Conservation (phyloP, 2,329 filamentous ascomycete species). For the Didymella pinodella region DNA sequence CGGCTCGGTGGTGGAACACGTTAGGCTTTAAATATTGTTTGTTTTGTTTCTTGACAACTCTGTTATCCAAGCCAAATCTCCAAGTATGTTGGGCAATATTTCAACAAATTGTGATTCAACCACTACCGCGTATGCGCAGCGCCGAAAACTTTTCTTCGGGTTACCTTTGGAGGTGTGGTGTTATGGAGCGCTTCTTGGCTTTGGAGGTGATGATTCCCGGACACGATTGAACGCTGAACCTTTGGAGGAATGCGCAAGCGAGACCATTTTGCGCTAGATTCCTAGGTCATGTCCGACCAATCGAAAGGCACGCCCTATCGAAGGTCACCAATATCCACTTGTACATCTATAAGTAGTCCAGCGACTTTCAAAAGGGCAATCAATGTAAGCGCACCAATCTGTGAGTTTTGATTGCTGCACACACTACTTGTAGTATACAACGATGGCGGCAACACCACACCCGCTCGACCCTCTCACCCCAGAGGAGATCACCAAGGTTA, state of each 20-base stretch:
- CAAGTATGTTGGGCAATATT: too few relatives aligned
- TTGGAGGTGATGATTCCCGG: conserved; percentile 18
- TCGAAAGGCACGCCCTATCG: background rate
- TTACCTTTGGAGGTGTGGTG: conserved; percentile 18
- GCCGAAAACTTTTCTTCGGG: background rate
- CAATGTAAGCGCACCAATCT: too few relatives aligned
- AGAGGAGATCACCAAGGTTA: conserved; percentile 15
- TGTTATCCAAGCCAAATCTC: too few relatives aligned
- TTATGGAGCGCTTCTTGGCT: conserved; percentile 3
- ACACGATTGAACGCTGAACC: conserved; percentile 5
- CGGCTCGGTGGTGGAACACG: too few relatives aligned
- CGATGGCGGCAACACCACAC: background rate
- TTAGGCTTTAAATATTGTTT: too few relatives aligned
- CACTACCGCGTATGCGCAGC: background rate
- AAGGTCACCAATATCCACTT: background rate
- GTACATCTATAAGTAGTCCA: background rate
- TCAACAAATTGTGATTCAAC: too few relatives aligned
- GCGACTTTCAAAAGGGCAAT: background rate
- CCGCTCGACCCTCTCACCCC: conserved; percentile 21
- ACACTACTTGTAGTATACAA: background rate
- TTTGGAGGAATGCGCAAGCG: conserved; percentile 13
- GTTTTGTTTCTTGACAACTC: too few relatives aligned
- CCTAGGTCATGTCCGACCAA: background rate
- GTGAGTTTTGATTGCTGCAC: background rate
- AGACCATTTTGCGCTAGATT: background rate